Evolutionary conservation across 495 filamentous ascomycete genomes (phyloP), one percentile per base, ranked within the genome.

Genomic region (Penicillium chermesinum): DNA sequence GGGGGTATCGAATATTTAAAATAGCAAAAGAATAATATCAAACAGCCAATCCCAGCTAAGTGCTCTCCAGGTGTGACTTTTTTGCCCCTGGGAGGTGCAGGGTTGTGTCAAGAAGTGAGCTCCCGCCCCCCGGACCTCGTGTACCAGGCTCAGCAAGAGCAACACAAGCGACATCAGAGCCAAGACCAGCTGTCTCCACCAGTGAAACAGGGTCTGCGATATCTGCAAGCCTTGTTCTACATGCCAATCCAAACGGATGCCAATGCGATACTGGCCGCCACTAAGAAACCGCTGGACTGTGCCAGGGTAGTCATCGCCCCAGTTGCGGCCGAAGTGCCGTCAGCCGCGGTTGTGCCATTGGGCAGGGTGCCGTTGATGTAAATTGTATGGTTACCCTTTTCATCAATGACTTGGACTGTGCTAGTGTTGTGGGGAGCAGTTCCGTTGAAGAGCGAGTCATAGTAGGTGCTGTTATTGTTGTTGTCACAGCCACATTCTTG

Each of bases 361-460:
- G 86, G 81, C 38, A 96, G 65, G 0, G 88, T 90, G 9, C 93
- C 93, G 53, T 94, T 93, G 64, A 96, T 73, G 43, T 89, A 71
- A 49, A 96, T 79, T 14, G 80, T 90, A 40, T 70, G 44, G 0
- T 82, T 93, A 18, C 85, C 87, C 57, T 96, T 91, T 19, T 89
- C 80, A 8, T 58, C 48, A 0, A 75, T 76, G 13, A 95, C 77
- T 16, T 54, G 75, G 22, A 87, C 75, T 3, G 86, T 55, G n/a
- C 71, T 78, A 32, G 77, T 73, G 66, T 95, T 86, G 43, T 81
- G 64, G 1, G 69, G 73, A 45, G 85, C 81, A 55, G 89, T 83
- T 8, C 88, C 88, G 48, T 80, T 67, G 46, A 82, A 62, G 67
- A 82, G 67, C 63, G 81, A 49, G 67, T 82, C 59, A 55, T 77